phyloP scores from a whole-genome alignment of 2,329 filamentous ascomycete genomes.

The Cladosporium austrohemisphaericum region DNA sequence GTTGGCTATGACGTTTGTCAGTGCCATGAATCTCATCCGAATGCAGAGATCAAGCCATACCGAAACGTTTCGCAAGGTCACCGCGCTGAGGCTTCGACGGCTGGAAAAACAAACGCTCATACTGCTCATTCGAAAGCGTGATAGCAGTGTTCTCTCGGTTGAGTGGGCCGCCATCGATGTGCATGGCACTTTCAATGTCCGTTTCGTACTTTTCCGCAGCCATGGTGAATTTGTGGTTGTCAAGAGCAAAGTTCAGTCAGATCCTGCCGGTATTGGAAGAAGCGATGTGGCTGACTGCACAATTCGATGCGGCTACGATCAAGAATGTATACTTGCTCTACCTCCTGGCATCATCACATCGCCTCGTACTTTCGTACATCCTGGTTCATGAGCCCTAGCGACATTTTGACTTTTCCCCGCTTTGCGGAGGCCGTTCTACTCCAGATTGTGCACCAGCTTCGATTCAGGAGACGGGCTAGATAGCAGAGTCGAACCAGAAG shows the following conservation, averaged over 20 bases:
- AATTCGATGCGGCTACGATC: no score
- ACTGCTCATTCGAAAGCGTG: slow-evolving; percentile 26
- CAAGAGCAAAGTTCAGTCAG: no score
- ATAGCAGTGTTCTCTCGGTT: slow-evolving; percentile 24
- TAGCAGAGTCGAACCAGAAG: no score
- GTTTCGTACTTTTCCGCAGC: slow-evolving; percentile 6
- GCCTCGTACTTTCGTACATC: no score
- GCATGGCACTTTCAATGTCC: slow-evolving; percentile 6
- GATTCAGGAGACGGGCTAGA: no score
- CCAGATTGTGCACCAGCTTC: neutral
- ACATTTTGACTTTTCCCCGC: slow-evolving; percentile 11
- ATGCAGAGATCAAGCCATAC: no score
- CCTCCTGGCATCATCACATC: no score
- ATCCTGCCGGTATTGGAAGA: no score
- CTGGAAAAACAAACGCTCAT: slow-evolving; percentile 29
- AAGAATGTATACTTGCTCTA: slow-evolving; percentile 7
- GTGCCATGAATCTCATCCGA: no score
- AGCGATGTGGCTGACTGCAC: slow-evolving; percentile 4
- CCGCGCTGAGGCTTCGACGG: slow-evolving; percentile 22
- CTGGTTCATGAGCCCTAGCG: no score
- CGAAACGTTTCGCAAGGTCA: slow-evolving; percentile 27
- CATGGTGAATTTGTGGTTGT: neutral
- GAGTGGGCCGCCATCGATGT: slow-evolving; percentile 18
- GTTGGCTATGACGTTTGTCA: slow-evolving; percentile 18
- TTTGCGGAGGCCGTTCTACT: slow-evolving; percentile 4